phyloP scores from a whole-genome alignment of 2,329 filamentous ascomycete species.

The Zalaria sp. region DNA sequence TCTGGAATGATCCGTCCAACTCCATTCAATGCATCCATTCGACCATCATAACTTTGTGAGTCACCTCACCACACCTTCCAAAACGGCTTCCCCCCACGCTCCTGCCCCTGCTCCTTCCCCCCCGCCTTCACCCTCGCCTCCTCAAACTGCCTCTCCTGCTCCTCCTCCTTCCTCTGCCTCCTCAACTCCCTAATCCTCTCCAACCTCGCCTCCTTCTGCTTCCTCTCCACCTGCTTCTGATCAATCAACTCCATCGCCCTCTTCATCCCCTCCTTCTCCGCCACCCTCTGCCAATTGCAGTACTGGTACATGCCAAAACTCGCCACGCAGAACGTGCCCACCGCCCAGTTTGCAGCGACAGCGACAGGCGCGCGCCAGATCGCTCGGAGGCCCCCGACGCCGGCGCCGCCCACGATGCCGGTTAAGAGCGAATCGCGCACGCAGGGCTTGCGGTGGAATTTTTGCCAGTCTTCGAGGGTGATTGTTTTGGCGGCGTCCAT shows the following conservation, averaged over 20 bases:
- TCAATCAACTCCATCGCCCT: constrained; percentile 72
- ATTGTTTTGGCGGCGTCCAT: constrained; percentile 53
- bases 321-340: constrained; percentile 56
- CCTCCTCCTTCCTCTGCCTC: constrained; percentile 27
- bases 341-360: constrained; percentile 71
- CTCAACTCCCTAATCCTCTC: constrained; percentile 24
- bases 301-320: constrained; percentile 69
- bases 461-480: constrained; percentile 52
- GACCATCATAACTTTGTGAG: too few relatives aligned
- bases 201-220: constrained; percentile 34
- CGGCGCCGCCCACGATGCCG: constrained; percentile 69
- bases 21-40: too few relatives aligned
- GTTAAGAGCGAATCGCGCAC: constrained; percentile 69
- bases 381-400: constrained; percentile 57
- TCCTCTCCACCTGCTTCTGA: constrained; percentile 50
- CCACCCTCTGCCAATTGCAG: constrained; percentile 59
- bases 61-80: constrained; percentile 19
- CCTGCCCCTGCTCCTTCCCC: constrained; percentile 5
- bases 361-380: constrained; percentile 54
- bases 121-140: constrained; percentile 10
- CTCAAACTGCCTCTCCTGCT: constrained; percentile 21
- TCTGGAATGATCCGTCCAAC: too few relatives aligned
- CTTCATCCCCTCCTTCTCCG: constrained; percentile 73
- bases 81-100: constrained; percentile 13
- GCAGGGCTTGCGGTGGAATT: constrained; percentile 68